Base-by-base conservation (phyloP, 768 basidiomycete genomes). In the Amylocystis lapponica region DNA sequence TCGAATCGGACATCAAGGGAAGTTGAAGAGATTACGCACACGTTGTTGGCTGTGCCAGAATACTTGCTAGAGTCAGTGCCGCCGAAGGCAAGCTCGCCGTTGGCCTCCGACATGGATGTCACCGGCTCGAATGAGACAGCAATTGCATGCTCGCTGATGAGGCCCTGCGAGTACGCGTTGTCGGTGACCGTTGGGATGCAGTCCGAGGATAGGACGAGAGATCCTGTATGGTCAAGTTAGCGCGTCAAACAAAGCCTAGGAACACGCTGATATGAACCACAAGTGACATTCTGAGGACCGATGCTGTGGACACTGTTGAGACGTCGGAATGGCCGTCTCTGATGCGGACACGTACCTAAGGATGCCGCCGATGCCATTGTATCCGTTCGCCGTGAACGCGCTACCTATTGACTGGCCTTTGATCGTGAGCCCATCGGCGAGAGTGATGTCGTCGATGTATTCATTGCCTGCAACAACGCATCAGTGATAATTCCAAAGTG, bases 81-180 rank as follows among this genome's bases (percentile, higher is more conserved):
- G 21, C 53, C 51, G 37, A 55, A 54, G 0, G 55, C 53, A 10
- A 59, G 43, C 27, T 51, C 53, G 3, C 51, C 53, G 27, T 58
- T 48, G 21, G 21, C 27, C 1, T 27, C 16, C 2, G 29, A 31
- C 26, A 26, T 1, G 8, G 17, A 38, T 12, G 66, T 67, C 1
- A 72, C 68, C 5, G 76, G 78, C 22, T 59, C 54, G 49, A 71
- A 79, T 30, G 66, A 77, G 46, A 78, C 71, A 1, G 72, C 74
- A 29, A 80, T 59, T 9, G 65, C 63, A 36, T 74, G 58, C 1
- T 58, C 45, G 5, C 63, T 36, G 38, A 81, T 72, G 1, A 57
- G 57, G 1, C 70, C 69, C 42, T 71, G 65, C 4, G 51, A 7
- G 52, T 63, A 71, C 3, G 78, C 68, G 50, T 70, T 81, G 56